Base-by-base conservation (phyloP, 2,329 filamentous ascomycete species). In the Epichloe bromicola region DNA sequence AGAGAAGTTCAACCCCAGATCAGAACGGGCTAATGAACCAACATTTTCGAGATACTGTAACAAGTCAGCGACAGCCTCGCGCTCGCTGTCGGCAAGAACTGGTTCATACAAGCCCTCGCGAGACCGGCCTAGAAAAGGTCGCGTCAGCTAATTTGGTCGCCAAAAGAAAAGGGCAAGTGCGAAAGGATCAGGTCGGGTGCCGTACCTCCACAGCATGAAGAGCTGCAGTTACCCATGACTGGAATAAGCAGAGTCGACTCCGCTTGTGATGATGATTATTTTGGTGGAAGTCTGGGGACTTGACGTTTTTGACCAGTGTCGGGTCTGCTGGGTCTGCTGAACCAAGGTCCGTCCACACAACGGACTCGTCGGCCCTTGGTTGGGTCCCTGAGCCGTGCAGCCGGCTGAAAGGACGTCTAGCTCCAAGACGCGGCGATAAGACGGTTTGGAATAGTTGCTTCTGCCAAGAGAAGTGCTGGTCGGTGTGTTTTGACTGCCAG, bases 11-110 rank as follows among this genome's bases (percentile, higher is more conserved):
- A 15, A 11, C 43, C 8, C 50, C 46, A 43, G 7, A 33, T 30
- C 15, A 30, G 7, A 23, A 49, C 4, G 37, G 34, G 20, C 26
- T 34, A 20, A 26, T n/a, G 30, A 38, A 72, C 80, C 57, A 74
- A 97, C 93, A 66, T 97, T 96, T 72, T 98, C 93, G 58, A 98
- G 83, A 68, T 95, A 97, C 66, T 91, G 87, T 17, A 98, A 76
- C 53, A 98, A 76, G 67, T 98, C 93, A 58, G 93, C 90, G 51
- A 98, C 93, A 51, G 93, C 93, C 73, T 97, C 93, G 63, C 93
- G 82, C 72, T 98, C 93, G 71, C 86, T 95, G 65, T 98, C 93
- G 61, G 90, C 90, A 55, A 98, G 79, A 51, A 93, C 86, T 49
- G 86, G 85, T 67, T 93, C 87, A 67, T 91, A 90, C 57, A 88